Conservation (phyloP, 2,329 filamentous ascomycete species). For the Hypomyces rosellus region DNA sequence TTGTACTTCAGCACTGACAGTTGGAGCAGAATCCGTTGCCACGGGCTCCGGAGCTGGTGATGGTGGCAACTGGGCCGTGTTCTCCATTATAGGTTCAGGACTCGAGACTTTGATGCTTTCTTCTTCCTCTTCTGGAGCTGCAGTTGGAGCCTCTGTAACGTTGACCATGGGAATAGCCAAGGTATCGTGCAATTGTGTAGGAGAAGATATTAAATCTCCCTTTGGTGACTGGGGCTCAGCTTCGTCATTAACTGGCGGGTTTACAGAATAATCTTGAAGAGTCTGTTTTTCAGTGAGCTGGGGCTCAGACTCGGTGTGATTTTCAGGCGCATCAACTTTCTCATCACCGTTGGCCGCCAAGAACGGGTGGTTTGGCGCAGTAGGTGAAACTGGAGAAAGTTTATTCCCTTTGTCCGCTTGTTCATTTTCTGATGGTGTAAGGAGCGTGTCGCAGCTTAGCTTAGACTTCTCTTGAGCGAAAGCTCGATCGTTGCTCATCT, state of each 20-base stretch:
- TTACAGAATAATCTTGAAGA: neutral
- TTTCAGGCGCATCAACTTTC: neutral
- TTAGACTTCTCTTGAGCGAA: neutral
- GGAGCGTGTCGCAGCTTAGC: neutral
- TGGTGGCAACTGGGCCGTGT: too few species aligned
- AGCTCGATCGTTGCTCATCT: neutral
- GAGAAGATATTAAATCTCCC: too few species aligned
- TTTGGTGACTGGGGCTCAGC: too few species aligned
- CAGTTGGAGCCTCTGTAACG: too few species aligned
- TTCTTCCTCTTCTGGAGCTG: neutral
- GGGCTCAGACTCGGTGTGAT: too few species aligned
- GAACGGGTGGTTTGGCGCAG: neutral
- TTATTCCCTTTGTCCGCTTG: neutral
- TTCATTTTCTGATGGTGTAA: too few species aligned
- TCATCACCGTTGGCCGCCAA: neutral
- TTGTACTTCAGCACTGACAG: conserved; percentile 3
- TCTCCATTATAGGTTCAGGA: neutral
- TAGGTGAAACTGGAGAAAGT: neutral
- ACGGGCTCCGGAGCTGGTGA: neutral
- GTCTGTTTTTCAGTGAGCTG: neutral
- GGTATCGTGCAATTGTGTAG: too few species aligned
- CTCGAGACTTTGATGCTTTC: neutral
- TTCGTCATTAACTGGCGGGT: too few species aligned
- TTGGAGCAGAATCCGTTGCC: neutral
- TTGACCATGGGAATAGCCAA: too few species aligned